A percentile compares a stretch with the other conserved stretches of the same genome.
Evolutionary conservation across 129 eudicot species (phyloP).

Genomic region (Flaveria robusta): DNA sequence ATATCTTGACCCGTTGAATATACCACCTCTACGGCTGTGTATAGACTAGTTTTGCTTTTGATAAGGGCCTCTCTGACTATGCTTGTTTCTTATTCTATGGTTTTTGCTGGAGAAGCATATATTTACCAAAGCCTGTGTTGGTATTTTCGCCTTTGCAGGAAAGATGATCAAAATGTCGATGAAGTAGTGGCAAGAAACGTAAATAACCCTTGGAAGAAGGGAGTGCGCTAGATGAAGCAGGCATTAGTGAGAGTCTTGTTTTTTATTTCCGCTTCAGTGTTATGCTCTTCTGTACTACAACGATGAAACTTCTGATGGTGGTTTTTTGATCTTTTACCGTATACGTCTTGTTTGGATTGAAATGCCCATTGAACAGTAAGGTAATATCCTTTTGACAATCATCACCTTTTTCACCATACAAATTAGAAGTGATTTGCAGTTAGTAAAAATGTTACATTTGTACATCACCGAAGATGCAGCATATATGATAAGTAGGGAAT

Average conservation of each 20-base stretch:
- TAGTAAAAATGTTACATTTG: no score
- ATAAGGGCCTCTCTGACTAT: background rate
- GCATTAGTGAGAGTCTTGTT: background rate
- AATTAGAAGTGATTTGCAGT: background rate
- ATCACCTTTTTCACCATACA: background rate
- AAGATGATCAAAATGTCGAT: conserved; percentile 16
- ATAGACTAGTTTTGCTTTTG: background rate
- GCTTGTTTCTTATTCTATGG: background rate
- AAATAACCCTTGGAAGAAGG: conserved; percentile 31
- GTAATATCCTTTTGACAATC: background rate
- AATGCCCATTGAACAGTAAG: background rate
- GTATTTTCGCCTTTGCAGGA: conserved; percentile 27
- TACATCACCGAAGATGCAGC: background rate
- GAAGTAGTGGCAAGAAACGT: conserved; percentile 16
- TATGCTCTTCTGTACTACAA: conserved; percentile 22
- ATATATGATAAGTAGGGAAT: no score
- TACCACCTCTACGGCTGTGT: background rate
- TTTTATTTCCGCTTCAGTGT: background rate
- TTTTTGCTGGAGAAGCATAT: background rate
- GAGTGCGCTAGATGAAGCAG: conserved; percentile 9
- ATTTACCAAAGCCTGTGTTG: background rate
- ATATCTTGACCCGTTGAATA: background rate
- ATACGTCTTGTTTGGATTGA: background rate
- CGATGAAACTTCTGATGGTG: conserved; percentile 14
- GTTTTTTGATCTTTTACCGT: background rate